Evolutionary conservation across 2,329 filamentous ascomycete genomes (phyloP), one percentile per base, ranked within the genome.

Genomic region (Calonectria hawksworthii): DNA sequence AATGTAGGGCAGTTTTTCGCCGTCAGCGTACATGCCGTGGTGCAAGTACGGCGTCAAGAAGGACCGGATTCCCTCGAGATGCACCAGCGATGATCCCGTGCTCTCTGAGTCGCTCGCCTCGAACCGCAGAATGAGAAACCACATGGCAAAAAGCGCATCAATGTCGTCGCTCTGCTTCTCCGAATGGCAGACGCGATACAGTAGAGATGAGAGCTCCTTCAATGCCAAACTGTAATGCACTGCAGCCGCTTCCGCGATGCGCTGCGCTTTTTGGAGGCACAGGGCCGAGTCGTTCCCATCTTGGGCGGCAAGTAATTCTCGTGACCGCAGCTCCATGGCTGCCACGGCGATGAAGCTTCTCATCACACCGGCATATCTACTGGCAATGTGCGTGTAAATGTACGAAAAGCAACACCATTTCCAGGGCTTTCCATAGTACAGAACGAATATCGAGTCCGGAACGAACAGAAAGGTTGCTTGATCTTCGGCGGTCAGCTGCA

Each of bases 381-480:
- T 80, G 1, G 78, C 77, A 21, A 80, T 76, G 4, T 77, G 47
- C 0, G 66, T 36, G 11, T 80, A 72, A 14, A 80, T 77, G 26
- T 80, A 80, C 3, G 78, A 80, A 23, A 80, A 80, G 23, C 70
- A 78, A 11, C 77, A 79, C 78, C 78, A 80, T 14, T 66, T 66
- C 78, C 78, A 80, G 1, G 75, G 74, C 4, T 80, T 80, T 0
- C 78, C 78, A 16, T 78, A 80, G 9, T 59, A 73, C 14, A 80
- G 61, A 0, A 79, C 78, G n/a, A 80, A 52, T 9, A 78, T 74
- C 0, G 78, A 80, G 0, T 72, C 38, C 4, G 78, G 78, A 1
- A 80, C 68, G 3, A 78, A 76, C 0, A 75, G 28, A 14, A 80
- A 80, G 1, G 78, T 77, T 1, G 70, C 67, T 41, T 61, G 65